Evolutionary conservation across 2,329 filamentous ascomycete species (phyloP), one percentile per base, ranked within the genome.

Genomic region (Alternaria infectoria): DNA sequence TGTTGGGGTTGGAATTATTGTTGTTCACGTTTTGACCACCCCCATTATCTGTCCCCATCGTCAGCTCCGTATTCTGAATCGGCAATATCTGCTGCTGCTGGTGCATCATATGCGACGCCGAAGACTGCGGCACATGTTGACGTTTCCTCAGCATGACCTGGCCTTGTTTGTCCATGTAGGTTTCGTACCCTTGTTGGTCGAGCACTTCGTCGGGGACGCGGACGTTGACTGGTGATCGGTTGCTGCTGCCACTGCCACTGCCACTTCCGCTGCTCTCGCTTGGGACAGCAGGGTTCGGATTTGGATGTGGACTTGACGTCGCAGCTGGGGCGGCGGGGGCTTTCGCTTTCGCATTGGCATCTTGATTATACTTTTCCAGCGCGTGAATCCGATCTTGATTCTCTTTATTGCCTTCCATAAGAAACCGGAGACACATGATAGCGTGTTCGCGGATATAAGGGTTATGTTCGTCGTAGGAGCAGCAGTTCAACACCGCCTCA

Each of bases 391-490:
- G 91, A 30, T 88, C 85, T 66, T 91, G 90, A 15, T 92, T 92
- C 60, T 90, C 90, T 30, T 90, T 87, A 64, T 90, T 93, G 12
- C 90, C 91, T 70, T 92, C 90, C 81, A 92, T 87, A 6, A 92
- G 84, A 57, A 81, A 81, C 2, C 80, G 72, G 4, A 81, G 70
- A 50, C 86, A 89, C 69, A 88, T 82, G 61, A 84, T 84, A 65
- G 87, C 86, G 67, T 88, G 92, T 79, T 98, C 95, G 73, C 95
- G 93, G 67, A 97, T 94, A 76, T 95, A 97, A 0, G 93, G 93
- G 75, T 97, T 97, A 81, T 97, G 89, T 70, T 95, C 93, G 76
- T 98, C 95, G 76, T 96, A 96, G 30, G 90, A 88, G 72, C 93
- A 97, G 80, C 93, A 97, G 74, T 93, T 93, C 15, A 97, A 87